Percentiles rank a stretch among this genome's conserved stretches.
These are phyloP conservation scores for Aspergillus sergii DNA, from an alignment of 2,329 filamentous ascomycete genomes.

Conservation along the genomic window DNA sequence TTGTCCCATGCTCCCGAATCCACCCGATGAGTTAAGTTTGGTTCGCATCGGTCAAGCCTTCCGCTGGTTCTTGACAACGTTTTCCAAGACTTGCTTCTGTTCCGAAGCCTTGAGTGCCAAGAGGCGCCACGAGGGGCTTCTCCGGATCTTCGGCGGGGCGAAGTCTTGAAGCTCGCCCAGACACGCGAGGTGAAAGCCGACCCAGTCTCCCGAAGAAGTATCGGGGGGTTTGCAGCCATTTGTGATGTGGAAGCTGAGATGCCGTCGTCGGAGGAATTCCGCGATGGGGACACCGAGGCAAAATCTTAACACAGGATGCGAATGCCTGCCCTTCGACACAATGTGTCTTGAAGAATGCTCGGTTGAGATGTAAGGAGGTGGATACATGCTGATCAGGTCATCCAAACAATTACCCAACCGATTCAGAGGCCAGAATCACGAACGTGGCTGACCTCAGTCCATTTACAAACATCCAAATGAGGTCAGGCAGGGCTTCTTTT, in stretches of 20 bases:
- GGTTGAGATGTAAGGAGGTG: not conserved
- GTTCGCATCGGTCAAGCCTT: not conserved
- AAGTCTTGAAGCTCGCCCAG: not conserved
- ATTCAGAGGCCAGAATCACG: not conserved
- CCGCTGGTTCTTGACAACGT: not conserved
- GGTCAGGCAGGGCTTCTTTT: not conserved
- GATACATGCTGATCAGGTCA: not conserved
- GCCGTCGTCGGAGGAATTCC: not conserved
- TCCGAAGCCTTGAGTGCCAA: not conserved
- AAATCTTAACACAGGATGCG: not conserved
- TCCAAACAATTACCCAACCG: not conserved
- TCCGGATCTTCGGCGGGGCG: not conserved
- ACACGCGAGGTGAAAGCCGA: not conserved
- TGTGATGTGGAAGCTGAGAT: not conserved
- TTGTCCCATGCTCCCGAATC: not conserved
- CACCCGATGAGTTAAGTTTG: not conserved
- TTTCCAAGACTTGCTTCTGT: slow-evolving; percentile 4
- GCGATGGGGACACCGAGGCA: not conserved
- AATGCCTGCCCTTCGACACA: not conserved
- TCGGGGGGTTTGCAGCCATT: not conserved
- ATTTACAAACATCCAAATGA: not conserved
- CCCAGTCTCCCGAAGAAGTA: not conserved
- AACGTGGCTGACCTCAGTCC: not conserved
- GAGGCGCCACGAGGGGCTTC: not conserved
- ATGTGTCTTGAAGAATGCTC: not conserved